phyloP scores from a whole-genome alignment of 495 filamentous ascomycete genomes.

The Penicillium manginii region DNA sequence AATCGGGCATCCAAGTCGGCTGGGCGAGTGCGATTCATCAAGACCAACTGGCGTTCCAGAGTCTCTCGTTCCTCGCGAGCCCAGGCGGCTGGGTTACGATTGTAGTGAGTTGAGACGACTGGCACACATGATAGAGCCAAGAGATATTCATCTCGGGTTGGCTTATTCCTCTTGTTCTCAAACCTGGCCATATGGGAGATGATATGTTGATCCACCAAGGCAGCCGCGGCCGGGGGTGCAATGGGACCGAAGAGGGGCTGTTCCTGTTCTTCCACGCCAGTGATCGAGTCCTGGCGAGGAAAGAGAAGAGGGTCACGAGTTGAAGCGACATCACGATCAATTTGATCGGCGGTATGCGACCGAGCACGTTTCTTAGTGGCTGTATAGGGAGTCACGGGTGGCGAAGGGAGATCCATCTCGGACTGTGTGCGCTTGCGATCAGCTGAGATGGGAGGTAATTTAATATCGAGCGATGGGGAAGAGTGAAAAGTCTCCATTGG shows the following conservation, averaged over 20 bases:
- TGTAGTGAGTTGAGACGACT: constrained; percentile 61
- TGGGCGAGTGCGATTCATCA: constrained; percentile 49
- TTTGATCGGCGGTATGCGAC: constrained; percentile 46
- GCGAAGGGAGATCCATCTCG: constrained; percentile 64
- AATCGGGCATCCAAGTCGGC: constrained; percentile 34
- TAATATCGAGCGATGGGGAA: constrained; percentile 45
- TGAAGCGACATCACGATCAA: constrained; percentile 38
- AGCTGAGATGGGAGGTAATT: constrained; percentile 52
- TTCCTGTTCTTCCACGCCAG: constrained; percentile 45
- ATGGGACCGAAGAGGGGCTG: constrained; percentile 60
- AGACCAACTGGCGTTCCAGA: constrained; percentile 52
- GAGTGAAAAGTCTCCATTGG: constrained; percentile 63
- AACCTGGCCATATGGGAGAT: constrained; percentile 61
- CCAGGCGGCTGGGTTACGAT: constrained; percentile 62
- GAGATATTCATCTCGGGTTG: constrained; percentile 70
- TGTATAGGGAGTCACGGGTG: constrained; percentile 70
- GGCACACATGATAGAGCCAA: constrained; percentile 69
- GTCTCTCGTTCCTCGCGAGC: constrained; percentile 64
- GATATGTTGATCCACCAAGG: constrained; percentile 68
- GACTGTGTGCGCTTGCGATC: constrained; percentile 52
- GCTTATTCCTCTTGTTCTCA: constrained; percentile 62
- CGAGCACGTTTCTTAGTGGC: constrained; percentile 54
- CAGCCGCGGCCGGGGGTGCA: constrained; percentile 49
- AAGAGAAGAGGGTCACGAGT: constrained; percentile 66
- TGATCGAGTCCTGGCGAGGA: constrained; percentile 49